Percentiles rank a stretch among this genome's conserved stretches.
Evolutionary conservation across 352 stramenopile species (phyloP).

Genomic region (Globisporangium perplexum): DNA sequence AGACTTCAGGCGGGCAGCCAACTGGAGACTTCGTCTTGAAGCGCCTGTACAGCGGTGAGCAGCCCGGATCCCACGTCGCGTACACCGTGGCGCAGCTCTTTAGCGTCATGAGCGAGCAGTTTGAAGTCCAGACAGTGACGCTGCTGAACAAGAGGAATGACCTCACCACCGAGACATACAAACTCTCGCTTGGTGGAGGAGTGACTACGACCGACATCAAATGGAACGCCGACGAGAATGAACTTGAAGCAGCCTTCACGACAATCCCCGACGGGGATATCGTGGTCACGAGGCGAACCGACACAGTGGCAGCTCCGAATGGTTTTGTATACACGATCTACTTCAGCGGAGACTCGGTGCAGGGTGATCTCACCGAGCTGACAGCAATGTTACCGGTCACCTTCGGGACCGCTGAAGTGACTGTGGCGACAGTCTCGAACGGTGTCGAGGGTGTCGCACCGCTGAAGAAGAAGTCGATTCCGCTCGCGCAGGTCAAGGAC

Average conservation of each 20-base stretch:
- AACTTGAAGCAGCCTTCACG: constrained; percentile 31
- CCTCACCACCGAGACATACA: constrained; percentile 37
- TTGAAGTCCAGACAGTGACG: constrained; percentile 58
- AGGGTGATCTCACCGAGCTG: constrained; percentile 28
- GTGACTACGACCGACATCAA: constrained; percentile 28
- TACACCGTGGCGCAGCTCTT: constrained; percentile 67
- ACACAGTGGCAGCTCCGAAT: constrained; percentile 35
- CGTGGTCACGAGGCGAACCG: constrained; percentile 40
- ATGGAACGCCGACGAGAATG: constrained; percentile 53
- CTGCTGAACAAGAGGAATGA: constrained; percentile 37
- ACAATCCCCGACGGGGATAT: constrained; percentile 26
- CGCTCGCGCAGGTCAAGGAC: constrained; percentile 31
- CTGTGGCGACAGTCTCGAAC: constrained; percentile 22
- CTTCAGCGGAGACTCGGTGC: constrained; percentile 44
- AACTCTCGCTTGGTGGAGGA: constrained; percentile 20
- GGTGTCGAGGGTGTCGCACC: constrained; percentile 22
- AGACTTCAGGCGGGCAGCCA: constrained; percentile 18
- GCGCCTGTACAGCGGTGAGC: constrained; percentile 49
- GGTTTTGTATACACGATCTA: constrained; percentile 76
- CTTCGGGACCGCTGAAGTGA: constrained; percentile 30
- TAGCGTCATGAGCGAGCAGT: constrained; percentile 61
- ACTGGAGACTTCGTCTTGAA: constrained; percentile 39
- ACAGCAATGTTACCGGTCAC: constrained; percentile 10
- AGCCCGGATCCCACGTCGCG: constrained; percentile 29
- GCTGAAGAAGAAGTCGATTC: constrained; percentile 40